Evolutionary conservation across 257 asterid genomes (phyloP), one percentile per base, ranked within the genome.

Genomic region (Mentha longifolia): DNA sequence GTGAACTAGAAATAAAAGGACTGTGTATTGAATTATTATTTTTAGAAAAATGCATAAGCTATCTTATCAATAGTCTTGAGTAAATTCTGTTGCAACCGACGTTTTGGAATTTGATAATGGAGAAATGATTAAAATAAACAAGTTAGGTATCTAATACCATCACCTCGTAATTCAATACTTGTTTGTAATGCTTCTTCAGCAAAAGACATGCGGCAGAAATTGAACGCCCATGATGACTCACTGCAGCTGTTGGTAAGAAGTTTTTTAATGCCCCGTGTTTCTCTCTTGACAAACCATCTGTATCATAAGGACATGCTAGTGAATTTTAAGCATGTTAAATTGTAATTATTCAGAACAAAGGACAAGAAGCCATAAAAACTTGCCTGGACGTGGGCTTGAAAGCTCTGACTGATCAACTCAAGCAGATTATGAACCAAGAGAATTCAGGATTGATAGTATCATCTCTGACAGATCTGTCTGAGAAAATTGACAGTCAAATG

Each of bases 291-390:
- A 30, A 73, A 54, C 37, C 42, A 5, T 61, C 22, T 82, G 64
- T 67, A 54, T 10, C 51, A 33, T 19, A 60, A 33, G 58, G 43
- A 14, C 71, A 45, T 16, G 61, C 56, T 61, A 67, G 71, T 70
- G 50, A 51, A 63, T 58, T 68, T 73, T 84, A 66, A 85, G 78
- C 51, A 61, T 72, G 66, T 51, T 65, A 30, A 61, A 73, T 58
- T 77, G 57, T 67, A 47, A 72, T 61, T 74, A 72, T 76, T 66
- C 84, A 91, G 98, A 84, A 52, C 74, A 89, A 83, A 79, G 93
- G 92, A 75, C 96, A 84, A 83, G 96, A 89, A 81, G 92, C 87
- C 82, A 72, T 92, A 83, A 89, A 89, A 88, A 76, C 70, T 46
- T 65, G 82, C 77, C 59, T 89, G 54, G 90, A 85, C 54, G 60